These are phyloP conservation scores for Puya raimondii DNA, from an alignment of 176 grass and related monocot genomes.

Conservation along the genomic window DNA sequence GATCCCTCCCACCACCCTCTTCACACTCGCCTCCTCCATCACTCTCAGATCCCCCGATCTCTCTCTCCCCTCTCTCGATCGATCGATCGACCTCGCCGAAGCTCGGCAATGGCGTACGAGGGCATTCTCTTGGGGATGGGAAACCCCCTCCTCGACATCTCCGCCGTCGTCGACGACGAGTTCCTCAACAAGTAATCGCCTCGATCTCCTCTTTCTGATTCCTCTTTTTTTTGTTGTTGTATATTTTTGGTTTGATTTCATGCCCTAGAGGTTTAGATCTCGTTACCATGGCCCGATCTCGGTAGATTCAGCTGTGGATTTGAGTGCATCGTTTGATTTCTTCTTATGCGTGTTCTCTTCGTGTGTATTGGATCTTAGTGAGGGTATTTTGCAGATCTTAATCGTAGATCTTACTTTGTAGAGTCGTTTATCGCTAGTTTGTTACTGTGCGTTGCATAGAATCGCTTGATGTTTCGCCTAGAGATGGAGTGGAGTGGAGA, in stretches of 20 bases:
- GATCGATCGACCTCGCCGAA: background rate
- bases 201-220: background rate
- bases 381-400: background rate
- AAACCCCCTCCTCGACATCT: conserved; percentile 98
- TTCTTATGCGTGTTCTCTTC: background rate
- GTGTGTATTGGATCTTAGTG: background rate
- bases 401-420: background rate
- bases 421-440: no score
- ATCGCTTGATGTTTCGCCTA: no score
- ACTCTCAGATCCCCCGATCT: conserved; percentile 36
- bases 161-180: conserved; percentile 75
- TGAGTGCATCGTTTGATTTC: background rate
- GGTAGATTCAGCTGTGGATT: background rate
- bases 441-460: no score
- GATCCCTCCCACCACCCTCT: conserved; percentile 1
- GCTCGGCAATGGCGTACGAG: conserved; percentile 23
- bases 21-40: background rate
- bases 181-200: conserved; percentile 67
- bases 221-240: background rate
- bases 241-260: conserved; percentile 3
- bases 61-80: conserved; percentile 8
- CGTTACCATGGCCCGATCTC: no score
- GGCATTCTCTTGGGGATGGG: conserved; percentile 94
- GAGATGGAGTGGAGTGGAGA: no score
- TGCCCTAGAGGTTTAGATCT: no score